Conservation (phyloP, 2,329 filamentous ascomycete species). For the Coleophoma eucalyptorum region DNA sequence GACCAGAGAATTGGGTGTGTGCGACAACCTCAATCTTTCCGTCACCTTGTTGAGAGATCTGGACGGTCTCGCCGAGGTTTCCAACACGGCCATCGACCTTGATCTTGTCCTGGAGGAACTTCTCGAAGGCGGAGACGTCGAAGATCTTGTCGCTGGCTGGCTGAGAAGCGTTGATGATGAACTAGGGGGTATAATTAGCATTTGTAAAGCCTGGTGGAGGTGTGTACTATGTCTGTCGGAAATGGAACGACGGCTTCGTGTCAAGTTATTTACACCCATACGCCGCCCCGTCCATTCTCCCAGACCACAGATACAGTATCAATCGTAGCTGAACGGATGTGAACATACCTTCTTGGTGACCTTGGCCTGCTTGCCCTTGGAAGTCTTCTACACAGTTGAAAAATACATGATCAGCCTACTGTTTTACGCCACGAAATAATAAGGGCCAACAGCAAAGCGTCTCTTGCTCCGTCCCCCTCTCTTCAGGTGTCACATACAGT, state of each 20-base stretch:
- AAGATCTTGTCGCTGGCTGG: constrained; percentile 99
- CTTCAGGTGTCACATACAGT: constrained; percentile 67
- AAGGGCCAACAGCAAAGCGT: constrained; percentile 90
- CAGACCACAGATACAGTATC: too few species aligned
- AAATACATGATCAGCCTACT: constrained; percentile 83
- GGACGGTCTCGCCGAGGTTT: constrained; percentile 92
- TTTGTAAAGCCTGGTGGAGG: not conserved
- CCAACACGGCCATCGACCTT: constrained; percentile 98
- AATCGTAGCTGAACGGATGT: too few species aligned
- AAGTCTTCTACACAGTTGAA: constrained; percentile 45
- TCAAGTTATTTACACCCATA: too few species aligned
- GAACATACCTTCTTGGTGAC: constrained; percentile 38
- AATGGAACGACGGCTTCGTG: not conserved
- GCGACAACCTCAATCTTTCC: constrained; percentile 98
- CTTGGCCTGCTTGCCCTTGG: constrained; percentile 73
- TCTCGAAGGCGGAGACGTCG: constrained; percentile 97
- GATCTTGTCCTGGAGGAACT: constrained; percentile 99
- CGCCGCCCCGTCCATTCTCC: too few species aligned
- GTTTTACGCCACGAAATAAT: constrained; percentile 51
- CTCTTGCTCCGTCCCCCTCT: constrained; percentile 43
- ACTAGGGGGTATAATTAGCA: constrained; percentile 47
- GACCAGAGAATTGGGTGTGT: constrained; percentile 96
- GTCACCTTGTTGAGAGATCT: constrained; percentile 86
- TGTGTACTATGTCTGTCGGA: not conserved
- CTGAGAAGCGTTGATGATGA: constrained; percentile 99